Evolutionary conservation across 1,284 basidiomycete genomes (phyloP).

Genomic region (Cerioporus squamosus): DNA sequence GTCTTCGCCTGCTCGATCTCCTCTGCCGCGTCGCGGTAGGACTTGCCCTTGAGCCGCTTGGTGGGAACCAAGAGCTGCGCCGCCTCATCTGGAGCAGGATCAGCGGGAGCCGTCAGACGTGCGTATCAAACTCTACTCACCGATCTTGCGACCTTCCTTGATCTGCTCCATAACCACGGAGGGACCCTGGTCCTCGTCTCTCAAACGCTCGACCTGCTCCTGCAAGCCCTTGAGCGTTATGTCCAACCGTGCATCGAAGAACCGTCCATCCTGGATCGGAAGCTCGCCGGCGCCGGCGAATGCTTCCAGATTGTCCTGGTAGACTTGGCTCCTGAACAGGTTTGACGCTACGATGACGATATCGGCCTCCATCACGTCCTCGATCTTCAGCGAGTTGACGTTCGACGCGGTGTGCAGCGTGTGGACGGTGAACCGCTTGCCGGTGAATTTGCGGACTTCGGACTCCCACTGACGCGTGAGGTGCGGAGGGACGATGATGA

Average conservation of each 20-base stretch:
- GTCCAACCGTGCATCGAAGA: conserved; percentile 83
- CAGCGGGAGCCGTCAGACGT: neutral
- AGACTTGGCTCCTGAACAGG: conserved; percentile 79
- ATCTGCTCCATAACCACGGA: conserved; percentile 65
- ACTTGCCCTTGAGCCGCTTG: conserved; percentile 77
- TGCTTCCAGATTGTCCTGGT: conserved; percentile 76
- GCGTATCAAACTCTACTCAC: conserved; percentile 41
- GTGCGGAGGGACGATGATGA: conserved; percentile 90
- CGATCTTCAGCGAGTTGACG: conserved; percentile 78
- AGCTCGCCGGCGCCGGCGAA: conserved; percentile 71
- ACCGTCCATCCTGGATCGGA: conserved; percentile 76
- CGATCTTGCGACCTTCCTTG: conserved; percentile 58
- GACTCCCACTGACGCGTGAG: conserved; percentile 89
- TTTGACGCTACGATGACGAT: conserved; percentile 89
- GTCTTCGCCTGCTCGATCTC: conserved; percentile 25
- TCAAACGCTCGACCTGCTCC: conserved; percentile 69
- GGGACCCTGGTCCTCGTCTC: conserved; percentile 56
- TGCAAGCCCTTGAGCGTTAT: conserved; percentile 61
- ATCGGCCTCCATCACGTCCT: conserved; percentile 81
- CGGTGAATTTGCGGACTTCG: conserved; percentile 85
- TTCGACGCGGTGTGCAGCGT: conserved; percentile 75
- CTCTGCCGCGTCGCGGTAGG: conserved; percentile 62
- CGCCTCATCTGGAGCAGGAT: conserved; percentile 46
- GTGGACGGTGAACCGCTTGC: conserved; percentile 67
- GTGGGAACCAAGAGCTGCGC: conserved; percentile 52